Evolutionary conservation across 202 grass and related monocot species (phyloP).

Genomic region (Digitaria exilis): DNA sequence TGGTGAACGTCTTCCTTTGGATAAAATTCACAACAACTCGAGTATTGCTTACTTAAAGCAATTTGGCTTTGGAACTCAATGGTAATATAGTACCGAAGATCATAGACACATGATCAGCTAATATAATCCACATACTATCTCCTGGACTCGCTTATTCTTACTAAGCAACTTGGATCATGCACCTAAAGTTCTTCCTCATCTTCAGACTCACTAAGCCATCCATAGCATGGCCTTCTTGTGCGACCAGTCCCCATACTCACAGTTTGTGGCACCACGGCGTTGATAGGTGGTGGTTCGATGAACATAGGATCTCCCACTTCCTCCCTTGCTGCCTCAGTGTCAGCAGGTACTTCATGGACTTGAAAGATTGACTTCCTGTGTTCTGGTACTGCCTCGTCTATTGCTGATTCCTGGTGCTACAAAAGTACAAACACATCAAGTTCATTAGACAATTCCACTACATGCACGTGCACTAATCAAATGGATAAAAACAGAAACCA

Average conservation of each 20-base stretch:
- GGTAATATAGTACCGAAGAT: not conserved
- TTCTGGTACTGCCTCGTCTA: too few relatives aligned
- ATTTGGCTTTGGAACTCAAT: not conserved
- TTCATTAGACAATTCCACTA: too few relatives aligned
- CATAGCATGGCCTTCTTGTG: conserved; percentile 18
- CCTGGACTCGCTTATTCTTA: not conserved
- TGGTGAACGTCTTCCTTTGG: not conserved
- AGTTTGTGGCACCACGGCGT: not conserved
- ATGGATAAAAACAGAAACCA: too few relatives aligned
- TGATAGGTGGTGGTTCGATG: too few relatives aligned
- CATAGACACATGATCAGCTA: not conserved
- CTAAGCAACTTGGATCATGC: not conserved
- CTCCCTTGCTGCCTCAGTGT: too few relatives aligned
- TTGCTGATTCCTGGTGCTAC: too few relatives aligned
- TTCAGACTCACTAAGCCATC: conserved; percentile 40
- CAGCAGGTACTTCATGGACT: too few relatives aligned
- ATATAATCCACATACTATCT: not conserved
- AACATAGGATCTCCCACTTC: too few relatives aligned
- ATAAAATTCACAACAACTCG: not conserved
- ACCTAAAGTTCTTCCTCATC: conserved; percentile 21
- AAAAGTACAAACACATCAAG: too few relatives aligned
- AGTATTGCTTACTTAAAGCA: not conserved
- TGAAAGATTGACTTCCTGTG: too few relatives aligned
- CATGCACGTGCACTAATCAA: not conserved
- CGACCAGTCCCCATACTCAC: not conserved